Conservation (phyloP, 495 filamentous ascomycete species). For the Penicillium manginii region DNA sequence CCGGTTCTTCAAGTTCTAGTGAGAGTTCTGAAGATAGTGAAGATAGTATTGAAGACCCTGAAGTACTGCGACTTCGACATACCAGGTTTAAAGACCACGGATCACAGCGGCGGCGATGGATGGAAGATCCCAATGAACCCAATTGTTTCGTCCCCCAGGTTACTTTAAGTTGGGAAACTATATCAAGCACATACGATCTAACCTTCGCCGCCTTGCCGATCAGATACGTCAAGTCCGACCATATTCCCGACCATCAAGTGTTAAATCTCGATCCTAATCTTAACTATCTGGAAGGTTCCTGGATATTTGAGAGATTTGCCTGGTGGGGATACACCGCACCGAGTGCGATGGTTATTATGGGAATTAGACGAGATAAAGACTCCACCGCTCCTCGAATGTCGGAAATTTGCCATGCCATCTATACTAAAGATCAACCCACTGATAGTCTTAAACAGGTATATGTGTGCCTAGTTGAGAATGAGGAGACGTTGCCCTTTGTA, state of each 20-base stretch:
- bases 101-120: not conserved
- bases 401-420: not conserved
- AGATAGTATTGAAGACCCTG: not conserved
- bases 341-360: not conserved
- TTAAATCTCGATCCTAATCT: not conserved
- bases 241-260: not conserved
- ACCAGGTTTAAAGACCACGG: not conserved
- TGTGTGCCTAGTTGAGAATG: not conserved
- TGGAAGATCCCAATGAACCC: not conserved
- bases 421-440: not conserved
- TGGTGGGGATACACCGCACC: constrained; percentile 1
- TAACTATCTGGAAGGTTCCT: not conserved
- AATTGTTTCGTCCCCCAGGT: not conserved
- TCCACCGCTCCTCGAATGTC: not conserved
- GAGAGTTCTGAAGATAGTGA: not conserved
- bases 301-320: not conserved
- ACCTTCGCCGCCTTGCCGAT: not conserved
- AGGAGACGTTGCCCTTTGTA: not conserved
- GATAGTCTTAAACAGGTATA: not conserved
- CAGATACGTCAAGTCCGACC: not conserved
- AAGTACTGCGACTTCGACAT: not conserved
- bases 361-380: not conserved
- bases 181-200: not conserved
- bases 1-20: too few species aligned
- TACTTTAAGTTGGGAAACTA: not conserved